Percentiles rank a stretch among this genome's conserved stretches.
phyloP scores from a whole-genome alignment of 2,329 filamentous ascomycete genomes.

The Spiromastix sp. region DNA sequence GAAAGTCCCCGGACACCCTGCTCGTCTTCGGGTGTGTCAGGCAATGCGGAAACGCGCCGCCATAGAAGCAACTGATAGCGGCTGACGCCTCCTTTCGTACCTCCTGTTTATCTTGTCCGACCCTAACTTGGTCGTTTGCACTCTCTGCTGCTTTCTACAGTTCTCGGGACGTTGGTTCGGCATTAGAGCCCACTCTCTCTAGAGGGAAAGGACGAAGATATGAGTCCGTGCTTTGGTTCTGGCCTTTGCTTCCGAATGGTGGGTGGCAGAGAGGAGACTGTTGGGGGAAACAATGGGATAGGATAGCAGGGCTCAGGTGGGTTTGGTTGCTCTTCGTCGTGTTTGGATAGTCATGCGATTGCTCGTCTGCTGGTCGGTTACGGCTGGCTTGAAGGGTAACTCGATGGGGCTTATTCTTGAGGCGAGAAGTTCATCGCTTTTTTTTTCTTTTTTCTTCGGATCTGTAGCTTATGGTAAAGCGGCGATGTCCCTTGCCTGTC shows the following conservation, averaged over 20 bases:
- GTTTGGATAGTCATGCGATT: conserved; percentile 98
- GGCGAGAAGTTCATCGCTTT: conserved; percentile 64
- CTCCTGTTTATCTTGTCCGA: conserved; percentile 31
- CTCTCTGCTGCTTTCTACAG: conserved; percentile 15
- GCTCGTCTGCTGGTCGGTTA: conserved; percentile 35
- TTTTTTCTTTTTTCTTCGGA: conserved; percentile 35
- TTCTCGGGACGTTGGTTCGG: conserved; percentile 14
- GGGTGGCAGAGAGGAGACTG: conserved; percentile 12
- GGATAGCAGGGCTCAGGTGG: conserved; percentile 30
- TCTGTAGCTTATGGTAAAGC: conserved; percentile 48
- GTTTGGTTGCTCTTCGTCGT: conserved; percentile 76
- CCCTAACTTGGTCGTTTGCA: conserved; percentile 44
- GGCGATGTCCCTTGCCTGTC: conserved; percentile 25
- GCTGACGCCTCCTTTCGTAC: conserved; percentile 54
- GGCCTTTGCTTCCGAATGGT: background rate
- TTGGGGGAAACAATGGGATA: conserved; percentile 17
- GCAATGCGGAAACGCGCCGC: conserved; percentile 94
- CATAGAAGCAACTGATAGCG: conserved; percentile 89
- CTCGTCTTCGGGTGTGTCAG: conserved; percentile 33
- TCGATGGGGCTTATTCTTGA: conserved; percentile 99
- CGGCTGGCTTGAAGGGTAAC: conserved; percentile 54
- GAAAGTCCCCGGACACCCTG: conserved; percentile 99
- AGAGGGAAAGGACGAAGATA: background rate
- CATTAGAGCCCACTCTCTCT: background rate
- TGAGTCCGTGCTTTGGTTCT: background rate